Evolutionary conservation across 257 asterid species (phyloP).

Genomic region (Sherardia arvensis): DNA sequence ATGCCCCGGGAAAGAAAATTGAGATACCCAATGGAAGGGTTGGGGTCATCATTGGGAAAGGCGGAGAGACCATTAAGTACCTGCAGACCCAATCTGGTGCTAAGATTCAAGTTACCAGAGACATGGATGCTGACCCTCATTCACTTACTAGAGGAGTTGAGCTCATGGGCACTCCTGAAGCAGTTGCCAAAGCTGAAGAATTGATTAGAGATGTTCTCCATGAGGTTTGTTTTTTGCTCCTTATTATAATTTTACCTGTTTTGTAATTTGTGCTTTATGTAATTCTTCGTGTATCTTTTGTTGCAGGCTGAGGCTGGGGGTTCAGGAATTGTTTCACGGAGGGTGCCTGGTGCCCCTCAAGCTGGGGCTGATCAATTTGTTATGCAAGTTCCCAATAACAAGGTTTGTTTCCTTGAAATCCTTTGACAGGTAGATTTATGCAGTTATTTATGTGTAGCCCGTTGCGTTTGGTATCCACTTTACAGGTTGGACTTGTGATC

Average conservation of each 20-base stretch:
- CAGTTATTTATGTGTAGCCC: background rate
- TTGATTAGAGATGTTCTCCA: conserved; percentile 53
- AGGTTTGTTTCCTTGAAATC: conserved; percentile 29
- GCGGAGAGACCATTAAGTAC: conserved; percentile 83
- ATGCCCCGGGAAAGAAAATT: conserved; percentile 54
- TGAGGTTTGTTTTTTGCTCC: conserved; percentile 11
- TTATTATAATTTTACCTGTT: background rate
- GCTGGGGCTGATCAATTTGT: conserved; percentile 62
- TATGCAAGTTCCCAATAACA: conserved; percentile 69
- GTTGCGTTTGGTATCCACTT: background rate
- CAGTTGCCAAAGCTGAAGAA: conserved; percentile 67
- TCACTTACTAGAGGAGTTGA: conserved; percentile 60
- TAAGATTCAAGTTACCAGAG: conserved; percentile 88
- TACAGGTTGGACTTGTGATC: conserved; percentile 92
- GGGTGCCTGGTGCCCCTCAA: conserved; percentile 41
- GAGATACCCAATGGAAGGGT: conserved; percentile 54
- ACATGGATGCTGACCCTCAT: conserved; percentile 75
- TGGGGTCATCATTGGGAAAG: conserved; percentile 87
- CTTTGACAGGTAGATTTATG: background rate
- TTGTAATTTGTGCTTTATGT: background rate
- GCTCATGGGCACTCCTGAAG: conserved; percentile 71
- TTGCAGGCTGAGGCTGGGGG: conserved; percentile 82
- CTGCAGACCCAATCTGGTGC: conserved; percentile 86
- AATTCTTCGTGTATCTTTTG: no score
- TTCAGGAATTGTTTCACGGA: conserved; percentile 55